Evolutionary conservation across 2,329 filamentous ascomycete genomes (phyloP).

Genomic region (Verticillium nonalfalfae): DNA sequence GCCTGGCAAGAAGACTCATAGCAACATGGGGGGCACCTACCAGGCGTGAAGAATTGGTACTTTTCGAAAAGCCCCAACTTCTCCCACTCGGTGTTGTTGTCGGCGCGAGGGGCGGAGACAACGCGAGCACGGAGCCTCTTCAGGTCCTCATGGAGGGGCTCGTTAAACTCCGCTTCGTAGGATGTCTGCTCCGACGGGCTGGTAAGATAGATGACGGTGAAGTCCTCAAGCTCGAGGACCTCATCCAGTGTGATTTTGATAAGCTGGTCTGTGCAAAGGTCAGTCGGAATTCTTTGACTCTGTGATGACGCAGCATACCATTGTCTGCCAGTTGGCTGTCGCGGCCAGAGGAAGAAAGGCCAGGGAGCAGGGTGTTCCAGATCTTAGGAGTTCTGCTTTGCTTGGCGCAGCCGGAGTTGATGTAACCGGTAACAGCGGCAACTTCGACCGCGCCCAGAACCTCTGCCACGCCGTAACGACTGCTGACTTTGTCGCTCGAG

Average conservation of each 20-base stretch:
- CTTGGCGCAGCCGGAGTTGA: constrained; percentile 38
- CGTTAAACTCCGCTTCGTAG: constrained; percentile 62
- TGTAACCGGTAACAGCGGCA: constrained; percentile 32
- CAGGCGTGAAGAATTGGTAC: constrained; percentile 90
- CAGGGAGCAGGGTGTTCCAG: constrained; percentile 31
- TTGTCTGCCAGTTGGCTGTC: constrained; percentile 39
- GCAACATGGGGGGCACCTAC: constrained; percentile 37
- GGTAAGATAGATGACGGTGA: constrained; percentile 72
- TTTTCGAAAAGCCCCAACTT: constrained; percentile 70
- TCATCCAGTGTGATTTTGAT: constrained; percentile 41
- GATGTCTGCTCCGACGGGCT: constrained; percentile 44
- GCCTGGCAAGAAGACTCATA: not conserved
- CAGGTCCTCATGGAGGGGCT: constrained; percentile 62
- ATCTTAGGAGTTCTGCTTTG: constrained; percentile 29
- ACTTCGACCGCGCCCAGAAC: constrained; percentile 44
- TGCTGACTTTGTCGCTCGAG: constrained; percentile 24
- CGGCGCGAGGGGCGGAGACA: constrained; percentile 22
- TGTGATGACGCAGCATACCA: constrained; percentile 26
- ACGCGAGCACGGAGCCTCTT: constrained; percentile 49
- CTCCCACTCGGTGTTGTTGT: constrained; percentile 31
- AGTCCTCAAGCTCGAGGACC: constrained; percentile 36
- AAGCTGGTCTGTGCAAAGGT: constrained; percentile 36
- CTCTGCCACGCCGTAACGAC: constrained; percentile 46
- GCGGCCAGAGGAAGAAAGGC: constrained; percentile 31
- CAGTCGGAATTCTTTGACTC: constrained; percentile 1